phyloP scores from a whole-genome alignment of 805 yeast genomes.

The Ogataea glucozyma region DNA sequence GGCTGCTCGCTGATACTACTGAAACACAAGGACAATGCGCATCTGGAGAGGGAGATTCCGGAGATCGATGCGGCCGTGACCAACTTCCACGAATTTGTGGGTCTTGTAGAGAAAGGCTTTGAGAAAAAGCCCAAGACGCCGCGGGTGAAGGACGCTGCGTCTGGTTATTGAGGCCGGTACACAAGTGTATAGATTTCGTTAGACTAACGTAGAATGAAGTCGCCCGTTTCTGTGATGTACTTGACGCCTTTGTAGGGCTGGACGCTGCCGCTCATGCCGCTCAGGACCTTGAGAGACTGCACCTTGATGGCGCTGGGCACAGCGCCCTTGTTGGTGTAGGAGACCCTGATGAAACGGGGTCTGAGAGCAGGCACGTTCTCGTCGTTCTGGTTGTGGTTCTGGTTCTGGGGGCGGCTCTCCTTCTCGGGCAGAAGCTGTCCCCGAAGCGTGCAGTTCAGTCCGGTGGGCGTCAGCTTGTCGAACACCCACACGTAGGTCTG shows the following conservation, averaged over 20 bases:
- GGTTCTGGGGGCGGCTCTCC: background rate
- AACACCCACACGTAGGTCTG: conserved; percentile 70
- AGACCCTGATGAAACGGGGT: conserved; percentile 49
- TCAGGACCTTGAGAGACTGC: conserved; percentile 55
- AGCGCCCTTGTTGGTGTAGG: conserved; percentile 63
- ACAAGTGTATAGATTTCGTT: conserved; percentile 1
- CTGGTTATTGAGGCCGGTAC: conserved; percentile 9
- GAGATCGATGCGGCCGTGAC: conserved; percentile 40
- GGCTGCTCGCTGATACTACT: conserved; percentile 60
- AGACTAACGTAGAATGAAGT: conserved; percentile 50
- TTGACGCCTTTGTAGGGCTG: conserved; percentile 92
- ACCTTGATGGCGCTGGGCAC: conserved; percentile 77
- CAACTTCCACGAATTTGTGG: conserved; percentile 40
- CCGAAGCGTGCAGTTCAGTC: conserved; percentile 65
- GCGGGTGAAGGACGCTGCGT: conserved; percentile 1
- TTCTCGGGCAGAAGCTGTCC: conserved; percentile 41
- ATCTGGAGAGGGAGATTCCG: conserved; percentile 39
- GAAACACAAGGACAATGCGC: conserved; percentile 50
- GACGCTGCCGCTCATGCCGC: conserved; percentile 58
- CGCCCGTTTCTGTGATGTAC: conserved; percentile 67
- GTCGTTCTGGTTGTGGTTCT: no score
- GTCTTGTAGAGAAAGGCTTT: conserved; percentile 39
- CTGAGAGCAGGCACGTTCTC: conserved; percentile 6
- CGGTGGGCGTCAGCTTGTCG: conserved; percentile 57
- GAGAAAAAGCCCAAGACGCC: conserved; percentile 17